Conservation (phyloP, 139 green algal species). For the Chlamydomonas applanata region DNA sequence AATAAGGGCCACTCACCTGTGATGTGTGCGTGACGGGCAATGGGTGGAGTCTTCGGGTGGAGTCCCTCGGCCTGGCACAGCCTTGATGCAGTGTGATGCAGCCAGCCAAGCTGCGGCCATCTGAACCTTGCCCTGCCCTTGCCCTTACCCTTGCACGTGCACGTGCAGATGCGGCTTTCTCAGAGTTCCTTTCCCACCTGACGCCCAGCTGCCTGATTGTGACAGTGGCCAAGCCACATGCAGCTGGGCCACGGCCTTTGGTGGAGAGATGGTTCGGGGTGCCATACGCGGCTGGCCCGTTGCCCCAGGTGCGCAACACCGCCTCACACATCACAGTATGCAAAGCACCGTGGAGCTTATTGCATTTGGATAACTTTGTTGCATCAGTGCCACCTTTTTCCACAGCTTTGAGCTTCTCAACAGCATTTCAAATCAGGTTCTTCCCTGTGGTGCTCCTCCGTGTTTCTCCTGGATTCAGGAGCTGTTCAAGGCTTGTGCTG, state of each 20-base stretch:
- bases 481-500: no score
- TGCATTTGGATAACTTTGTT: no score
- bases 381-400: no score
- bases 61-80: background rate
- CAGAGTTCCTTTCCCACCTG: background rate
- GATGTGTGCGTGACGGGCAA: background rate
- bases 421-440: no score
- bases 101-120: constrained; percentile 1
- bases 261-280: constrained; percentile 52
- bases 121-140: constrained; percentile 27
- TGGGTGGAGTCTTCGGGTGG: background rate
- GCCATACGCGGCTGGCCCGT: constrained; percentile 24
- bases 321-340: no score
- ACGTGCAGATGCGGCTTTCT: constrained; percentile 25
- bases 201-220: background rate
- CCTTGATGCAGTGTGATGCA: background rate
- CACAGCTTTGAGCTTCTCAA: no score
- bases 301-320: constrained; percentile 10
- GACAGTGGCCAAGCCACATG: background rate
- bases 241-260: background rate
- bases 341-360: no score
- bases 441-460: no score
- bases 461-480: no score
- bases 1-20: background rate
- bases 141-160: no score